phyloP scores from a whole-genome alignment of 306 rosid species.

The Dalbergia cultrata region DNA sequence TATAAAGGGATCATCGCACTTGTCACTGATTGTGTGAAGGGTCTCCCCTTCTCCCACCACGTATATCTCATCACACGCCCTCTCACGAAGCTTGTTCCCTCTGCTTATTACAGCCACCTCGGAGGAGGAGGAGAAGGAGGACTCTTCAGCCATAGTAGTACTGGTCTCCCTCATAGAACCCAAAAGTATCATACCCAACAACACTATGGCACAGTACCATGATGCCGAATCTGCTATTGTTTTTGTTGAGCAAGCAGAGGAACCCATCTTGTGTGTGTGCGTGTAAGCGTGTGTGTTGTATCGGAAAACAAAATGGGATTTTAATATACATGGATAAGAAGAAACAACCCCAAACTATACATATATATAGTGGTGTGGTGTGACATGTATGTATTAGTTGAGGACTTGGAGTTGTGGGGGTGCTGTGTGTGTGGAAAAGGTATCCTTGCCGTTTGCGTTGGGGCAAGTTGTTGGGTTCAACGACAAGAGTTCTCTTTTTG shows the following conservation, averaged over 20 bases:
- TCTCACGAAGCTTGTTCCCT: slow-evolving; percentile 53
- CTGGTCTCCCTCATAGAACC: slow-evolving; percentile 61
- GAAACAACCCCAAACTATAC: neutral
- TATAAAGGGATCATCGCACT: slow-evolving; percentile 80
- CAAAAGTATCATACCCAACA: slow-evolving; percentile 61
- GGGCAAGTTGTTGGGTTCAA: slow-evolving; percentile 45
- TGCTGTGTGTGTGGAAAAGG: slow-evolving; percentile 27
- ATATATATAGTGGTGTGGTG: neutral
- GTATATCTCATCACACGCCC: slow-evolving; percentile 61
- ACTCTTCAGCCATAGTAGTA: slow-evolving; percentile 13
- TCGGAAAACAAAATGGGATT: neutral
- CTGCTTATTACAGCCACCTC: slow-evolving; percentile 4
- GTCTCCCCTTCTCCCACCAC: slow-evolving; percentile 85
- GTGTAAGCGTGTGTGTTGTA: neutral
- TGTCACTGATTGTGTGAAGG: slow-evolving; percentile 81
- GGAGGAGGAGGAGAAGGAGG: no score
- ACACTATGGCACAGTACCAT: slow-evolving; percentile 63
- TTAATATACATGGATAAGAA: neutral
- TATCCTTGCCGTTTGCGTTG: slow-evolving; percentile 48
- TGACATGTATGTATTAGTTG: neutral
- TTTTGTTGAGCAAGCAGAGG: slow-evolving; percentile 2
- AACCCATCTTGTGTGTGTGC: slow-evolving; percentile 17
- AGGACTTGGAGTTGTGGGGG: neutral
- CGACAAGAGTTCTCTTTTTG: slow-evolving; percentile 50
- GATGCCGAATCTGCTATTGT: slow-evolving; percentile 56